Evolutionary conservation across 2,329 filamentous ascomycete species (phyloP), one percentile per base, ranked within the genome.

Genomic region (Neofusicoccum laricinum): DNA sequence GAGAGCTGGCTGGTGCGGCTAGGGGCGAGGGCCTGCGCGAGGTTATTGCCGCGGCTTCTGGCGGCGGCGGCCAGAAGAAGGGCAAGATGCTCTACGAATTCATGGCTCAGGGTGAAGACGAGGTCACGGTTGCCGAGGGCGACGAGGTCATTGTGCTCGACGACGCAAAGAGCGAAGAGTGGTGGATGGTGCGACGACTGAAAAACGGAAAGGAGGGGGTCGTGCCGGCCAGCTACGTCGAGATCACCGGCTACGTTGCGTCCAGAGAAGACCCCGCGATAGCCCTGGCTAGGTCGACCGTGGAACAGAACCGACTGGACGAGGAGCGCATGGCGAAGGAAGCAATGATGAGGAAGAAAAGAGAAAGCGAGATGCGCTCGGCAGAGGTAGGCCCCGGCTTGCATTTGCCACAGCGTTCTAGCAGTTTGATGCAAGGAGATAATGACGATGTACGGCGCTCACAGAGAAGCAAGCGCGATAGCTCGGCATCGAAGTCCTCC

Each of bases 181-280:
- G 95, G 95, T 98, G 95, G 94, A 93, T 95, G 82, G 92, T 99
- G 40, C 87, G 91, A 66, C 87, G 93, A 40, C 73, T 97, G 67
- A 96, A 93, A 80, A 98, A 93, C 74, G 92, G 92, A 70, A 95
- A 93, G 74, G 92, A 97, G 79, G 95, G 95, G 43, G 95, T 99
- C 30, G 93, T 99, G 8, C 95, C 95, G 14, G 95, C 93, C 81
- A 97, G 92, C 78, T 99, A 98, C 73, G 89, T 99, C 70, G 94
- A 99, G 76, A 82, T 97, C 61, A 93, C 88, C 21, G 92, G 92
- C 63, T 85, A 85, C 12, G 77, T 89, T 25, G 79, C 84, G 40
- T 77, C 82, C 30, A 71, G 79, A 17, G 62, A 72, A 32, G 80
- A 80, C 48, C 80, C 83, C 43, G 80, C 82, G 11, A 87, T 87